A percentile compares a stretch with the other conserved stretches of the same genome.
Conservation (phyloP, 2,329 filamentous ascomycete genomes). For the Penicillium sp. region DNA sequence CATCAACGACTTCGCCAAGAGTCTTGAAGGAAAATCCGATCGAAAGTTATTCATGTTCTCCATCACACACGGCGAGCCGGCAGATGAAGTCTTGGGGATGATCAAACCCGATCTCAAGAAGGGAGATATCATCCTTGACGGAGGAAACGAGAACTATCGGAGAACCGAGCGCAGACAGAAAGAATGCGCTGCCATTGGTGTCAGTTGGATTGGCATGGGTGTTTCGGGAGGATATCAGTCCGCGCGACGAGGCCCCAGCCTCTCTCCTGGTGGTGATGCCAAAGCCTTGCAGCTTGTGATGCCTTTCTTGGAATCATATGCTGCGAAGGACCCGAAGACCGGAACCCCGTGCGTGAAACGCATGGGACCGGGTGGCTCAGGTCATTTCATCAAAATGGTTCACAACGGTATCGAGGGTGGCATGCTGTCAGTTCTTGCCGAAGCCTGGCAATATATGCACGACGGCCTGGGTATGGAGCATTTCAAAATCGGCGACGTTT, state of each 20-base stretch:
- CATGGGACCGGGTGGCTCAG: constrained; percentile 64
- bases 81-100: constrained; percentile 37
- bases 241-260: constrained; percentile 65
- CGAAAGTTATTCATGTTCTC: constrained; percentile 44
- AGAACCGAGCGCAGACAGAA: constrained; percentile 65
- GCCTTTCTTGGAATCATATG: constrained; percentile 62
- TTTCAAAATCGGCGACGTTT: constrained; percentile 62
- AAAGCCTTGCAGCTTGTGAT: constrained; percentile 60
- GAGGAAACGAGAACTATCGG: constrained; percentile 67
- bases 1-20: constrained; percentile 38
- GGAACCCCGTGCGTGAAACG: constrained; percentile 62
- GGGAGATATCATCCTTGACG: constrained; percentile 69
- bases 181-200: constrained; percentile 57
- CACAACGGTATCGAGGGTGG: constrained; percentile 75
- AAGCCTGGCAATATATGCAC: constrained; percentile 66
- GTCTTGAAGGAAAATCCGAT: constrained; percentile 33
- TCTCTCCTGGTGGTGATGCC: constrained; percentile 65
- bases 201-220: constrained; percentile 69
- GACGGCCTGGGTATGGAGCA: constrained; percentile 60
- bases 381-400: constrained; percentile 76
- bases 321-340: constrained; percentile 61
- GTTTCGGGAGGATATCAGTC: constrained; percentile 71
- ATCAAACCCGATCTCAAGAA: constrained; percentile 56
- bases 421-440: constrained; percentile 66
- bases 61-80: constrained; percentile 42